phyloP scores from a whole-genome alignment of 306 rosid genomes.

The Malus orientalis region DNA sequence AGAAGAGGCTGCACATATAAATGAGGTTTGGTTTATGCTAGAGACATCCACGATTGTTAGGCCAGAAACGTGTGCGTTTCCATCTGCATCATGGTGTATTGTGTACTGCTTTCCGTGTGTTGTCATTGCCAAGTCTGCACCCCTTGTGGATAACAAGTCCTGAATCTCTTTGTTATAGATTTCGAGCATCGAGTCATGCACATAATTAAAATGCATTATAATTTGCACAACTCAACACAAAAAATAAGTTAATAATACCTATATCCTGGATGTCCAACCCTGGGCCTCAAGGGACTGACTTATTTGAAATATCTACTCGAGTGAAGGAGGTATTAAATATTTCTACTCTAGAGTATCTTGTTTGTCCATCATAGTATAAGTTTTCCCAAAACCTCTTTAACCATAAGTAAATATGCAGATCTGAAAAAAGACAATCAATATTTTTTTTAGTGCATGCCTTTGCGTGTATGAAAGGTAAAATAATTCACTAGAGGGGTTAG shows the following conservation, averaged over 20 bases:
- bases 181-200: constrained; percentile 72
- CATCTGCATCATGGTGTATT: constrained; percentile 80
- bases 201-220: background rate
- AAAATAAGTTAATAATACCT: background rate
- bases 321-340: constrained; percentile 82
- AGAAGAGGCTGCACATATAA: too few species aligned
- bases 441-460: background rate
- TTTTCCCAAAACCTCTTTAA: constrained; percentile 85
- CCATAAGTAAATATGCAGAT: constrained; percentile 96
- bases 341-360: constrained; percentile 65
- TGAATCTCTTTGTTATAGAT: constrained; percentile 17
- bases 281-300: constrained; percentile 71
- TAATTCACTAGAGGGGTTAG: background rate
- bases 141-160: constrained; percentile 58
- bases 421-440: constrained; percentile 34
- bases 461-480: background rate
- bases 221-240: constrained; percentile 8
- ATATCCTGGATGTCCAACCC: constrained; percentile 45
- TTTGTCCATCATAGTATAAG: constrained; percentile 90
- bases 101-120: constrained; percentile 73
- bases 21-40: constrained; percentile 49
- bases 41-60: constrained; percentile 70
- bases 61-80: constrained; percentile 76
- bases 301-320: constrained; percentile 74
- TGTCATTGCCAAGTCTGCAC: constrained; percentile 35